Base-by-base conservation (phyloP, 768 basidiomycete species). In the Tubosaeta sp. region DNA sequence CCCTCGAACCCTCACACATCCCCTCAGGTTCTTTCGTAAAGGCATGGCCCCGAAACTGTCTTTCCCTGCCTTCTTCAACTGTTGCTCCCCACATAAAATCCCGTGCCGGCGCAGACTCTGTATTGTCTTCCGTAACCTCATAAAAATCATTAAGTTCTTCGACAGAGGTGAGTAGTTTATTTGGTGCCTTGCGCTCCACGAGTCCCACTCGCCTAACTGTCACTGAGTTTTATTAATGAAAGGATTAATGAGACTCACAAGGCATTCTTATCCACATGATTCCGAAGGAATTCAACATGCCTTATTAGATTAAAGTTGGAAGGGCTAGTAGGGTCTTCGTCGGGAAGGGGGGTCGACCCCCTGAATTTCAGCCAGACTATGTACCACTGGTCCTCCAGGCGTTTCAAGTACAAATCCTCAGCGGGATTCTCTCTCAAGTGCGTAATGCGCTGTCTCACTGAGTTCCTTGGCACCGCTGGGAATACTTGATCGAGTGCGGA, bases 321-420 rank as follows among this genome's bases (percentile, higher is more conserved):
- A 17, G 83, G 71, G 66, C 85, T 87, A 35, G 72, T 63, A 5
- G 80, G 83, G 58, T 91, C 76, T 6, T 81, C 78, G 62, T 97
- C 94, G 0, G 82, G 85, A 22, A 97, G 76, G 38, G 75, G 73
- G 5, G 73, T 67, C 1, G 85, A 83, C 4, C 87, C 88, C 51
- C 84, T 76, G 63, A 91, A 75, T 58, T 82, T 78, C 46, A 78
- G 53, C 91, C 91, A 95, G 14, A 92, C 68, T 5, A 83, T 77
- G 67, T 85, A 76, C 91, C 91, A 97, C 43, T 78, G 79, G 45
- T 90, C 84, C 68, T 92, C 88, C 38, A 95, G 74, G 10, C 89
- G 82, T 33, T 82, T 82, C 55, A 88, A 71, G 66, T 95, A 95
- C 9, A 84, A 75, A 44, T 86, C 85, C 46, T 82, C 84, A 22